These are phyloP conservation scores for Neonectria sp. DNA, from an alignment of 2,329 filamentous ascomycete genomes.

Conservation along the genomic window DNA sequence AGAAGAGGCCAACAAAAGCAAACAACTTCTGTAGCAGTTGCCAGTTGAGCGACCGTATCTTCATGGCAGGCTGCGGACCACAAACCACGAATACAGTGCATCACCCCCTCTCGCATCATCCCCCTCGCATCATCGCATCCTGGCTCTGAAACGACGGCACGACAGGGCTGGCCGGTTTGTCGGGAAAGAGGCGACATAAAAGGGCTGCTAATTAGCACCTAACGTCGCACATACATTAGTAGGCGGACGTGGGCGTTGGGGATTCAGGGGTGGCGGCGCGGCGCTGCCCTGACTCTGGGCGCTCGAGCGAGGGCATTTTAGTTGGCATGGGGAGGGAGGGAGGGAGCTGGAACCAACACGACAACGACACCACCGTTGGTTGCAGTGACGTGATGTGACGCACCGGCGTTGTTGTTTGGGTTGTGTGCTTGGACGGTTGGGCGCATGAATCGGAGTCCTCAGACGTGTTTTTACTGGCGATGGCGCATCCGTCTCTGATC, in stretches of 20 bases:
- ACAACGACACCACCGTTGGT: background rate
- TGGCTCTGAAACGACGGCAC: slow-evolving; percentile 25
- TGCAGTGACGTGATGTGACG: slow-evolving; percentile 5
- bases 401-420: background rate
- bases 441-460: background rate
- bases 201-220: no score
- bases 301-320: no score
- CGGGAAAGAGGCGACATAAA: slow-evolving; percentile 9
- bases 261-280: slow-evolving; percentile 4
- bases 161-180: slow-evolving; percentile 30
- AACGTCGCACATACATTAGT: background rate
- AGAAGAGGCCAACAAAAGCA: background rate
- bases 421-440: background rate
- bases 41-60: background rate
- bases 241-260: slow-evolving; percentile 3
- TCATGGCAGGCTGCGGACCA: background rate
- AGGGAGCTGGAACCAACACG: background rate
- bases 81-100: background rate
- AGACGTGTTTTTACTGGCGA: background rate
- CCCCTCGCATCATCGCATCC: slow-evolving; percentile 2
- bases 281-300: slow-evolving; percentile 7
- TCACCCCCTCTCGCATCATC: background rate
- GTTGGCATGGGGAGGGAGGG: no score
- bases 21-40: background rate
- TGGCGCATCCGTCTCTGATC: background rate